phyloP scores from a whole-genome alignment of 352 stramenopile species.

The Elongisporangium undulatum region DNA sequence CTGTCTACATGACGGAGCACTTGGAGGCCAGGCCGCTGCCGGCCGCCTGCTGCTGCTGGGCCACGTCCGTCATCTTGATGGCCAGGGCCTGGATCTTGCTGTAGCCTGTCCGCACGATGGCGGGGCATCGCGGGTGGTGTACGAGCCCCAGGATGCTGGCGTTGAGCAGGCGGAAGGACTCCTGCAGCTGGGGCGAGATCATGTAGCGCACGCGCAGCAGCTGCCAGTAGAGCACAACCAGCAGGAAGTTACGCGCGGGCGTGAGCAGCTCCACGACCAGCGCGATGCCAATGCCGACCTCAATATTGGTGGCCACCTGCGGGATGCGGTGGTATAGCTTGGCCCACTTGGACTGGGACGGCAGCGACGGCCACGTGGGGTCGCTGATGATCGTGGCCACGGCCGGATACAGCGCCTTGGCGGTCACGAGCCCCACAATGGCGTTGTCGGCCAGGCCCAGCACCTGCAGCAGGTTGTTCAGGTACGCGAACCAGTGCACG shows the following conservation, averaged over 20 bases:
- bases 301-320: conserved; percentile 69
- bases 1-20: conserved; percentile 71
- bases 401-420: conserved; percentile 49
- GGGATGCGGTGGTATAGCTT: conserved; percentile 79
- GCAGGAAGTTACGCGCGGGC: conserved; percentile 80
- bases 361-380: conserved; percentile 44
- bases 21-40: conserved; percentile 32
- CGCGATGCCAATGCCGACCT: conserved; percentile 78
- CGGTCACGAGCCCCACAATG: conserved; percentile 39
- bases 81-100: conserved; percentile 66
- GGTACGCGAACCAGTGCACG: conserved; percentile 71
- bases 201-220: conserved; percentile 89
- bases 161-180: conserved; percentile 77
- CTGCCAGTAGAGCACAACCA: conserved; percentile 88
- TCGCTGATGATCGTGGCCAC: conserved; percentile 60
- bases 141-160: conserved; percentile 46
- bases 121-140: conserved; percentile 65
- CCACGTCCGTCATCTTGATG: conserved; percentile 61
- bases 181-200: conserved; percentile 83
- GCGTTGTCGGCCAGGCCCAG: conserved; percentile 34
- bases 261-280: conserved; percentile 83
- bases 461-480: conserved; percentile 50
- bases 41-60: conserved; percentile 32
- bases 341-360: conserved; percentile 67
- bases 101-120: conserved; percentile 48